phyloP scores from a whole-genome alignment of 1,139 yeast genomes.

The Yamadazyma kanchanaburiensis region DNA sequence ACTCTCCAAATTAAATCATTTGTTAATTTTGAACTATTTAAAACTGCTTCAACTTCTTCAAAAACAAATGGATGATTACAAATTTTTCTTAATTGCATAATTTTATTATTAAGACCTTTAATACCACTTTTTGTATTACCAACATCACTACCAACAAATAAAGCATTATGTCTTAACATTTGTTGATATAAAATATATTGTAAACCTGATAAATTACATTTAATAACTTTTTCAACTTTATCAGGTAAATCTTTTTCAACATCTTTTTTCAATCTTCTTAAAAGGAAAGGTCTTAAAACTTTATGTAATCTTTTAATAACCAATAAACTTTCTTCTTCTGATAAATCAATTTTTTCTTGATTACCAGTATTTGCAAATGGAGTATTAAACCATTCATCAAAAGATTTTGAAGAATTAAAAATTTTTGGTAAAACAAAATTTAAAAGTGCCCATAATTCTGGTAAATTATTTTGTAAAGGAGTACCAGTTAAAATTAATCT shows the following conservation, averaged over 20 bases:
- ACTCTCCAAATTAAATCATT: constrained; percentile 74
- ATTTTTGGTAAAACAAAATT: constrained; percentile 78
- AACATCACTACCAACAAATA: constrained; percentile 52
- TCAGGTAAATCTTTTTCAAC: constrained; percentile 96
- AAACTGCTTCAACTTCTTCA: constrained; percentile 86
- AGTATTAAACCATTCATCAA: constrained; percentile 85
- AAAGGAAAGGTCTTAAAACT: constrained; percentile 88
- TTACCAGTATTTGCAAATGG: constrained; percentile 83
- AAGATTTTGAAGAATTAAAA: constrained; percentile 80
- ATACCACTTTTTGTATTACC: constrained; percentile 52
- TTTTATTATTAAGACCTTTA: constrained; percentile 84
- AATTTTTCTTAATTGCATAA: constrained; percentile 94
- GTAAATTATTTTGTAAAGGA: constrained; percentile 79
- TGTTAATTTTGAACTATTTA: constrained; percentile 72
- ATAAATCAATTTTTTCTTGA: constrained; percentile 73
- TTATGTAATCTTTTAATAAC: constrained; percentile 94
- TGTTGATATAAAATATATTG: constrained; percentile 78
- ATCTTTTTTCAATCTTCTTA: constrained; percentile 93
- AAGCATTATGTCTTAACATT: constrained; percentile 67
- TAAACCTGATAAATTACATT: constrained; percentile 89
- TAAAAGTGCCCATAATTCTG: constrained; percentile 81
- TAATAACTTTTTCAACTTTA: constrained; percentile 90
- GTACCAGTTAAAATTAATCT: constrained; percentile 85
- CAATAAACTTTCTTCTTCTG: constrained; percentile 92
- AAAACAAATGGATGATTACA: constrained; percentile 98